phyloP scores from a whole-genome alignment of 2,329 filamentous ascomycete genomes.

The Pseudogymnoascus verrucosus region DNA sequence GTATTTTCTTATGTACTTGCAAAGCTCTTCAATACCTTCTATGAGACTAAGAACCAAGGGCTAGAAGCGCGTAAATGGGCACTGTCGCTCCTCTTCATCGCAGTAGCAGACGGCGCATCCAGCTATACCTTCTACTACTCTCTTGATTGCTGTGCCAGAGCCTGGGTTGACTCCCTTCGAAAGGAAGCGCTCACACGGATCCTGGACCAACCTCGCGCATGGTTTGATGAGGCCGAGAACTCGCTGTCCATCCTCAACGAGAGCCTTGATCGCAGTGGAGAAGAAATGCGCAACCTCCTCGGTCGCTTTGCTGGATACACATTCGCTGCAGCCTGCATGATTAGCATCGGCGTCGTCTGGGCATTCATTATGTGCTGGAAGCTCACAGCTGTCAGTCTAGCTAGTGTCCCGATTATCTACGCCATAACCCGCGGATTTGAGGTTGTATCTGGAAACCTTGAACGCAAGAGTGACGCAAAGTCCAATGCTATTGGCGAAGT shows the following conservation, averaged over 20 bases:
- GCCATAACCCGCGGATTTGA: constrained; percentile 58
- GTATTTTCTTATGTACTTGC: constrained; percentile 71
- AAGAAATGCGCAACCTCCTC: constrained; percentile 79
- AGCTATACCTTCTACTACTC: constrained; percentile 62
- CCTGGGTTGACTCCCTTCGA: constrained; percentile 69
- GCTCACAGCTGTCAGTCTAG: constrained; percentile 67
- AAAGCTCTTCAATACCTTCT: constrained; percentile 64
- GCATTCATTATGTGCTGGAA: constrained; percentile 69
- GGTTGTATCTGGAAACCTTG: constrained; percentile 61
- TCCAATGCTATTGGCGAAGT: constrained; percentile 52
- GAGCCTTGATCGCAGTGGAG: constrained; percentile 70
- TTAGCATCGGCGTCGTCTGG: constrained; percentile 64
- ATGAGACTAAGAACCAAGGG: constrained; percentile 33
- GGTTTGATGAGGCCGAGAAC: constrained; percentile 67
- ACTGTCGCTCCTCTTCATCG: constrained; percentile 58
- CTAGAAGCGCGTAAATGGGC: constrained; percentile 48
- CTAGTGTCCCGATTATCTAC: constrained; percentile 60
- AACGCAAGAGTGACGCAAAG: constrained; percentile 56
- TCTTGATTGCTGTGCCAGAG: constrained; percentile 50
- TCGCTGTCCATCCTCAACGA: constrained; percentile 56
- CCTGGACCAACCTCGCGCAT: constrained; percentile 66
- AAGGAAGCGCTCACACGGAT: constrained; percentile 59
- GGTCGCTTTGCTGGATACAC: constrained; percentile 68
- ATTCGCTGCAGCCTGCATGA: constrained; percentile 59
- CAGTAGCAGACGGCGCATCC: constrained; percentile 55